These are phyloP conservation scores for Carex parvula DNA, from an alignment of 176 grass and related monocot genomes.

Conservation along the genomic window DNA sequence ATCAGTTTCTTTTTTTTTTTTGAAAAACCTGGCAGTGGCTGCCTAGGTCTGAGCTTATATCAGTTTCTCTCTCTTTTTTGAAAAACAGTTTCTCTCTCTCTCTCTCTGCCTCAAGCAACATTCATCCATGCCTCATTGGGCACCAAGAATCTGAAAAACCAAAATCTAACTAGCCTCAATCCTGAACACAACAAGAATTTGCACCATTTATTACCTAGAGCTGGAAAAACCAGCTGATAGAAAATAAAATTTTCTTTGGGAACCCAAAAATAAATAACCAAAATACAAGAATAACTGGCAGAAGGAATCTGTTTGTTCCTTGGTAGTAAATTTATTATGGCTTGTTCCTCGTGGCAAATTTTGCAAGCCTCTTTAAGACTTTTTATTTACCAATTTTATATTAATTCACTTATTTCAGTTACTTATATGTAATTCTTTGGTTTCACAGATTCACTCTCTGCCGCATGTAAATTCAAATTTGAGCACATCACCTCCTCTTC, in stretches of 20 bases:
- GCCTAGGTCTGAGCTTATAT: too few species aligned
- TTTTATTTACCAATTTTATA: background rate
- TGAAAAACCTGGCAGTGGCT: too few species aligned
- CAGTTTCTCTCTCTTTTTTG: too few species aligned
- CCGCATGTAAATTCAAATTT: conserved; percentile 84
- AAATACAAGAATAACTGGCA: background rate
- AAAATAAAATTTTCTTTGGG: background rate
- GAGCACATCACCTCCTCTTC: conserved; percentile 71
- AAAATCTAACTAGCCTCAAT: background rate
- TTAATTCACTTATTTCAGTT: conserved; percentile 14
- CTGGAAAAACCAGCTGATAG: background rate
- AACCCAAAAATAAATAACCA: background rate
- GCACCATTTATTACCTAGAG: background rate
- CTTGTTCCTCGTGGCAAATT: background rate
- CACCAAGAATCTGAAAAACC: conserved; percentile 1
- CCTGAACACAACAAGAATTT: background rate
- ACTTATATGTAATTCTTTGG: conserved; percentile 22
- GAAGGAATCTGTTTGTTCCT: background rate
- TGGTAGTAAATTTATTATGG: background rate
- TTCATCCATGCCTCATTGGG: background rate
- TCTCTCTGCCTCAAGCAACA: background rate
- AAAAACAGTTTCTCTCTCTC: too few species aligned
- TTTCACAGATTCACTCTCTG: conserved; percentile 86
- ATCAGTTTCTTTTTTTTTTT: too few species aligned
- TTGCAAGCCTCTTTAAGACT: background rate